Conservation (phyloP, 2,329 filamentous ascomycete species). For the Furcasterigmium sp. region DNA sequence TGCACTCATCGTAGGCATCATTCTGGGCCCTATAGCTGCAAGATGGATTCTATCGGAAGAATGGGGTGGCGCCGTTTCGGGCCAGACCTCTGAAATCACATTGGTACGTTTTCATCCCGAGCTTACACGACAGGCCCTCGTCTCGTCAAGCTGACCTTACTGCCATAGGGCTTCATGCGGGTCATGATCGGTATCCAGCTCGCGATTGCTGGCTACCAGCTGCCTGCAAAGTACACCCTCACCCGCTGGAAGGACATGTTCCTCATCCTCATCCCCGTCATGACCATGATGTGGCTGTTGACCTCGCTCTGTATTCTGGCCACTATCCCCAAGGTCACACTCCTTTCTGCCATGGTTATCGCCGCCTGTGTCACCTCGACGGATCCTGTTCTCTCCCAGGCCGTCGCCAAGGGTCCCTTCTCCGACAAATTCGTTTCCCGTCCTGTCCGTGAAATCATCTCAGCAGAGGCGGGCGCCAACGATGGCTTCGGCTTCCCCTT, state of each 20-base stretch:
- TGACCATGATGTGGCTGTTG: slow-evolving; percentile 57
- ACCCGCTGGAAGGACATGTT: slow-evolving; percentile 46
- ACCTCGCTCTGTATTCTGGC: slow-evolving; percentile 51
- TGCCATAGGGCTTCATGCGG: slow-evolving; percentile 37
- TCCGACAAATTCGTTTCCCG: slow-evolving; percentile 56
- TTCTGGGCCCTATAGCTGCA: slow-evolving; percentile 48
- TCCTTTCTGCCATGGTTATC: slow-evolving; percentile 51
- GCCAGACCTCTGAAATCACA: slow-evolving; percentile 27
- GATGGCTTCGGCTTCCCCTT: slow-evolving; percentile 61
- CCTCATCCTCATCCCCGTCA: slow-evolving; percentile 51
- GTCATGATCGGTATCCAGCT: slow-evolving; percentile 58
- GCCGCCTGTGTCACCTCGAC: slow-evolving; percentile 57
- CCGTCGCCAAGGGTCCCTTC: slow-evolving; percentile 58
- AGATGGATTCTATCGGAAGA: slow-evolving; percentile 42
- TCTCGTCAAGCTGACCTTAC: not conserved
- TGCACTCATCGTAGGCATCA: slow-evolving; percentile 46
- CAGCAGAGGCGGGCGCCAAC: slow-evolving; percentile 55
- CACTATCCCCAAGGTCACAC: slow-evolving; percentile 47
- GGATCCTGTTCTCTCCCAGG: slow-evolving; percentile 56
- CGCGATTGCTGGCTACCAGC: slow-evolving; percentile 56
- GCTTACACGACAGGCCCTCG: not conserved
- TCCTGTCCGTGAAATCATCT: slow-evolving; percentile 55
- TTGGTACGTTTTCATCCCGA: slow-evolving; percentile 21
- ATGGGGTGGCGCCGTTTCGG: slow-evolving; percentile 28
- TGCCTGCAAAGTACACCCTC: slow-evolving; percentile 50